Base-by-base conservation (phyloP, 2,329 filamentous ascomycete species). In the Anthostomella pinea region DNA sequence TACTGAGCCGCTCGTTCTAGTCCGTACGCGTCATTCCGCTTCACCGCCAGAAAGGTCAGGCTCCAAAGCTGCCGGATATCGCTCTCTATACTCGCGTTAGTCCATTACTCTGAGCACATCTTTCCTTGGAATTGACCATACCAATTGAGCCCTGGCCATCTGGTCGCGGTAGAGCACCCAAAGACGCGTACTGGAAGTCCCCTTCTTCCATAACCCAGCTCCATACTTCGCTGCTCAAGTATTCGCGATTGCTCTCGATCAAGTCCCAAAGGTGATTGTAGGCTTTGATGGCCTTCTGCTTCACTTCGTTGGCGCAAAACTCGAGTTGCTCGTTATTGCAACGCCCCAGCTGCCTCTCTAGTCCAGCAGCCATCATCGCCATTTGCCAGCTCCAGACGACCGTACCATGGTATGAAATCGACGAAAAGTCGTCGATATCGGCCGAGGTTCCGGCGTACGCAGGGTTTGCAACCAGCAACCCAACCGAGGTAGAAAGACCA, bases 311-410 rank as follows among this genome's bases (percentile, higher is more conserved):
- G 0, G 38, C 46, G 53, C 78, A 83, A 46, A 81, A 81, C 0
- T 66, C 66, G 14, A 70, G 71, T 7, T 15, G 26, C 26, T 52
- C 35, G 8, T 55, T 44, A 8, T 56, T 48, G 53, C 77, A 84
- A 2, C 78, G 66, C 1, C 52, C 67, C 5, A 83, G 64, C 47
- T 83, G 79, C 2, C 67, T 57, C 38, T 79, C 70, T 0, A 84
- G 56, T 0, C 80, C 79, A 8, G 69, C 69, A 0, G 74, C 79
- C 73, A 83, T 80, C 70, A 83, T 80, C 1, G 77, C 70, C 4
- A 83, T 60, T 36, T 77, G 79, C 77, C 78, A 84, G 28, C 69
- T 71, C 79, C 78, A 83, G 2, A 84, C 65, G 0, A 85, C 79
- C 0, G 79, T 80, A 0, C 78, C 79, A 38, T 83, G 79, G 46